Base-by-base conservation (phyloP, 164 flowering plant genomes). In the Chimonanthus praecox region DNA sequence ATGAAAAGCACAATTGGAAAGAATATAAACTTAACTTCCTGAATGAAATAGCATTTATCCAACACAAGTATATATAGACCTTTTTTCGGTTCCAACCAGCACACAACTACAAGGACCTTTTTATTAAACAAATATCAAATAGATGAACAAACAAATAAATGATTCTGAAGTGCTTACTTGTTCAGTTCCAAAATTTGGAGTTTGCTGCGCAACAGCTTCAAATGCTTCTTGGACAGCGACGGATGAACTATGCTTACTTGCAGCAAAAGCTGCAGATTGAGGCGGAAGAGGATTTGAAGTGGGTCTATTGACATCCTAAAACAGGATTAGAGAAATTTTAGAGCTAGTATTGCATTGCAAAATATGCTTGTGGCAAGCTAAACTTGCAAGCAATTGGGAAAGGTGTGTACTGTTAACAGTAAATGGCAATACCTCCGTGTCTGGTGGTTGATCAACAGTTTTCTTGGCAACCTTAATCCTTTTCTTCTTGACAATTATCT, bases 271-370 rank as follows among this genome's bases (percentile, higher is more conserved):
- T 79, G 90, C 92, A 69, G 96, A 90, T 71, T 90, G 90, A 62
- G 98, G 99, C 81, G 98, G 94, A 81, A 95, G 94, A 74, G 99
- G 99, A 78, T 95, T 90, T 66, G 97, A 92, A 70, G 89, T 93
- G 11, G 99, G 99, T 80, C 97, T 85, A 61, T 85, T 83, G 48
- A 75, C 80, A 87, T 83, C 91, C 99, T 95, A 85, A 20, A 48
- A 67, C 61, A 51, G 47, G 11, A 16, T n/a, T 9, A 16, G 18
- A 44, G 16, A 68, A 47, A 47, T 11, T 47, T 68, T 47, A n/a
- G 54, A n/a, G 51, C 49, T 15, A 66, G 20, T 6, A 61, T 75
- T 70, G 60, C 9, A 73, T 74, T 61, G 15, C 47, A 10, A 48
- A 49, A 72, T 9, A 15, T 63, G 68, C 60, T 47, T 21, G 64